A percentile compares a stretch with the other conserved stretches of the same genome.
Conservation (phyloP, 2,329 filamentous ascomycete species). For the Colletotrichum agaves region DNA sequence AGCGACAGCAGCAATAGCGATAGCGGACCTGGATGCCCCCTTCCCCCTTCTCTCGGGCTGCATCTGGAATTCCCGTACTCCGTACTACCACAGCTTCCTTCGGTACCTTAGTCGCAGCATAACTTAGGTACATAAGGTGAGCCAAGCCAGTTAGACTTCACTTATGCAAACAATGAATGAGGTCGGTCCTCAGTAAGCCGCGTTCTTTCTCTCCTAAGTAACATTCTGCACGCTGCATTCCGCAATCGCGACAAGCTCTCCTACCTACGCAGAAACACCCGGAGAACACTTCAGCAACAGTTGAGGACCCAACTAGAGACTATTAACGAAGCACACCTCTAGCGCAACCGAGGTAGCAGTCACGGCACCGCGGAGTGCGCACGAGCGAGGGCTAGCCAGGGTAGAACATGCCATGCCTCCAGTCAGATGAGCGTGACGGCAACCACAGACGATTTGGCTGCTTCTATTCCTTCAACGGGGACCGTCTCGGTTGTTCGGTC, state of each 20-base stretch:
- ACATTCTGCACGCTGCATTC: too few species aligned
- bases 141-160: not conserved
- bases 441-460: not conserved
- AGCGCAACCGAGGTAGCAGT: not conserved
- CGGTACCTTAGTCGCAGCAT: not conserved
- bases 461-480: not conserved
- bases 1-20: not conserved
- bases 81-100: too few species aligned
- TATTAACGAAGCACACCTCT: too few species aligned
- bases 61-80: too few species aligned
- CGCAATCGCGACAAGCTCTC: too few species aligned
- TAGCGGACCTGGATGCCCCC: not conserved
- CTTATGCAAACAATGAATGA: too few species aligned
- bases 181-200: not conserved
- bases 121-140: not conserved
- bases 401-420: too few species aligned
- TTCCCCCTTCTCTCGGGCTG: too few species aligned
- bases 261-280: too few species aligned
- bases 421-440: slow-evolving; percentile 17
- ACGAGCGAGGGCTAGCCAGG: not conserved
- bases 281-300: too few species aligned
- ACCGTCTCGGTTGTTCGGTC: not conserved
- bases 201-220: not conserved
- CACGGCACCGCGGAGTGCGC: not conserved
- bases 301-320: too few species aligned